Percentiles rank a stretch among this genome's conserved stretches.
Conservation (phyloP, 225 moss, liverwort and hornwort species). For the Physcomitrium patens region DNA sequence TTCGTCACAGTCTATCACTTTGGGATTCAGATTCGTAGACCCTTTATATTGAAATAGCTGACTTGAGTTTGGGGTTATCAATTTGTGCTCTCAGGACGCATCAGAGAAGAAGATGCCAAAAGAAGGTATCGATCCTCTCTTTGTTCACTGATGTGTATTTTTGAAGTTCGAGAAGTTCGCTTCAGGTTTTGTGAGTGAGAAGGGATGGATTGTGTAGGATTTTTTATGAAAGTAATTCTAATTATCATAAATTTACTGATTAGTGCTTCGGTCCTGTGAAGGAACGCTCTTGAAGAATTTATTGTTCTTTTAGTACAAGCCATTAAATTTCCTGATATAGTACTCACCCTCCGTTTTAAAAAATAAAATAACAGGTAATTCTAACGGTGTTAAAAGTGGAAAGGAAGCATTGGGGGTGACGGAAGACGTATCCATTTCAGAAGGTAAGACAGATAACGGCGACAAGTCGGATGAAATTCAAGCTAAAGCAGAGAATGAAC, state of each 20-base stretch:
- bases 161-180: constrained; percentile 4
- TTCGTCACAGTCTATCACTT: neutral
- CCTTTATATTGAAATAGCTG: constrained; percentile 31
- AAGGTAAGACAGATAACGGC: constrained; percentile 48
- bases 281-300: constrained; percentile 1
- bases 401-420: constrained; percentile 42
- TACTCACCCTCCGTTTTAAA: constrained; percentile 19
- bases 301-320: neutral
- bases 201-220: constrained; percentile 3
- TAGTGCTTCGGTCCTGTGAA: constrained; percentile 15
- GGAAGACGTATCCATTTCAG: constrained; percentile 45
- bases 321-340: constrained; percentile 1
- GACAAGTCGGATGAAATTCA: constrained; percentile 44
- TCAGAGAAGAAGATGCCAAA: constrained; percentile 39
- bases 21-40: neutral
- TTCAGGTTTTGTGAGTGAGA: constrained; percentile 17
- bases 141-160: constrained; percentile 11
- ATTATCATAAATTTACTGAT: neutral
- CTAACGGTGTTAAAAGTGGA: constrained; percentile 62
- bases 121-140: constrained; percentile 42
- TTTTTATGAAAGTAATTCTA: neutral
- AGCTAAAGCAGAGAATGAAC: constrained; percentile 53
- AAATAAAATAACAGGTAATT: constrained; percentile 49
- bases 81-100: constrained; percentile 41
- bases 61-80: constrained; percentile 31